These are phyloP conservation scores for Solanum neorickii DNA, from an alignment of 257 asterid genomes.

Conservation along the genomic window DNA sequence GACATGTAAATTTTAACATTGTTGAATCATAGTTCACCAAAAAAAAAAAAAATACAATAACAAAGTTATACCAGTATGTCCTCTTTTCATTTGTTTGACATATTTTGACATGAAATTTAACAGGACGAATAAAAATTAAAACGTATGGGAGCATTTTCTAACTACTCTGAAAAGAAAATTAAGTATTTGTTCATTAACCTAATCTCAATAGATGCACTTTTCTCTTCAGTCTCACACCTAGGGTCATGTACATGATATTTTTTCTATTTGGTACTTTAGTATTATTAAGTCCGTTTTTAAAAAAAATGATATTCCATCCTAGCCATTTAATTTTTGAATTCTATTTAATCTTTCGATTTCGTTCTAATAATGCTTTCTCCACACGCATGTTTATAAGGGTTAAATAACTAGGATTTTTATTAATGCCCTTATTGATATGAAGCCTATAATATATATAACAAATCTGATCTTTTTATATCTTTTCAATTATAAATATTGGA, in stretches of 20 bases:
- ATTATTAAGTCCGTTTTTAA: too few species aligned
- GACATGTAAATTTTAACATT: too few species aligned
- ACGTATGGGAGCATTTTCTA: neutral
- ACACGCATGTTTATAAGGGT: neutral
- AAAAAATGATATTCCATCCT: too few species aligned
- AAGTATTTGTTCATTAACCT: too few species aligned
- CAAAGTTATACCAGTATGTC: too few species aligned
- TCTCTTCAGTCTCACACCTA: neutral
- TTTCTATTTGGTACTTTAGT: neutral
- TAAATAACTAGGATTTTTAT: neutral
- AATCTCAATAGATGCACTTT: neutral
- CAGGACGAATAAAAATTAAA: too few species aligned
- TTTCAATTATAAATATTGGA: neutral
- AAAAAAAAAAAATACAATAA: too few species aligned
- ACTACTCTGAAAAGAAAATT: neutral
- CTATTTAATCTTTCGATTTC: too few species aligned
- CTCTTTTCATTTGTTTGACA: too few species aligned
- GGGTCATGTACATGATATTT: neutral
- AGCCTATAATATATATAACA: neutral
- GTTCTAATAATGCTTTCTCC: neutral
- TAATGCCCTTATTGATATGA: neutral
- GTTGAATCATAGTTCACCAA: too few species aligned
- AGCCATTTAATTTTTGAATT: too few species aligned
- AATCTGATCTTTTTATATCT: neutral
- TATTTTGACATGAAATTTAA: too few species aligned